Percentiles rank a stretch among this genome's conserved stretches.
These are phyloP conservation scores for Durusdinium trenchii DNA, from an alignment of 73 alveolate species.

Conservation along the genomic window DNA sequence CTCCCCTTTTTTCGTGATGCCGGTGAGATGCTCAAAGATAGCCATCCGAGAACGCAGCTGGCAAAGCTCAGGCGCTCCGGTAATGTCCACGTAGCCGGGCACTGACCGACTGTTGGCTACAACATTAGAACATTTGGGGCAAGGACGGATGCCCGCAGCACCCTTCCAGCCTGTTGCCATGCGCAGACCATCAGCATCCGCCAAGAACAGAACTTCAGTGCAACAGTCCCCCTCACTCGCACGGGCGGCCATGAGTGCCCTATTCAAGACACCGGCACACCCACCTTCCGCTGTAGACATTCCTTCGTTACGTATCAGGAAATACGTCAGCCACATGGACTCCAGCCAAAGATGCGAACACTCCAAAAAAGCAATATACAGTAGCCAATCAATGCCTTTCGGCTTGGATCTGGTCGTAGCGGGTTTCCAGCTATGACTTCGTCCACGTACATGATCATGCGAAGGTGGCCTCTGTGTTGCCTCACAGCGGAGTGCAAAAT, in stretches of 20 bases:
- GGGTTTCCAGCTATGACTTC: neutral
- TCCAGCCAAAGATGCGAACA: neutral
- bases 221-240: too few relatives aligned
- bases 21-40: neutral
- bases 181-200: neutral
- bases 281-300: neutral
- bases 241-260: neutral
- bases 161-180: conserved; percentile 2
- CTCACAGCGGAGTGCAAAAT: neutral
- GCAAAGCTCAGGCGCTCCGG: too few relatives aligned
- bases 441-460: neutral
- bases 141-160: neutral
- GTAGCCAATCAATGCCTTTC: neutral
- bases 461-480: neutral
- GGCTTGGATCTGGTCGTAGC: neutral
- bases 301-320: neutral
- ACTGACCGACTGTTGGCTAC: neutral
- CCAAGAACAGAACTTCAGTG: neutral
- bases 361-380: neutral
- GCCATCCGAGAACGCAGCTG: neutral
- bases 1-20: neutral
- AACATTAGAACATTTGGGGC: neutral
- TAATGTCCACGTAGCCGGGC: neutral
- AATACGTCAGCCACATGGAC: neutral
- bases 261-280: neutral